These are phyloP conservation scores for Monilinia laxa DNA, from an alignment of 2,329 filamentous ascomycete genomes.

Conservation along the genomic window DNA sequence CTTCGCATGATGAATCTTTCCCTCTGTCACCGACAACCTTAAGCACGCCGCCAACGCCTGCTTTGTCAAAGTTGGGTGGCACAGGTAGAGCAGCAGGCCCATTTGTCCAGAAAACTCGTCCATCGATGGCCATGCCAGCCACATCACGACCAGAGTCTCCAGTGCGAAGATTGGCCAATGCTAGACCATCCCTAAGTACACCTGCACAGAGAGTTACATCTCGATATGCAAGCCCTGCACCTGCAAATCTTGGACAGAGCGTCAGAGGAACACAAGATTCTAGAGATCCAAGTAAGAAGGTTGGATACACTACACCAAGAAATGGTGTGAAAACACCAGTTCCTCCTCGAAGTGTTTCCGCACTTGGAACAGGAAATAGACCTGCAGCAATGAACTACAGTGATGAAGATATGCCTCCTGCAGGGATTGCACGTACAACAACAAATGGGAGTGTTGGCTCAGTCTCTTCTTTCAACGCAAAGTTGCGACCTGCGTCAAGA, in stretches of 20 bases:
- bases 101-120: conserved; percentile 66
- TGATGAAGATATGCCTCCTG: conserved; percentile 59
- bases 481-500: conserved; percentile 49
- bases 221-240: conserved; percentile 62
- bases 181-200: conserved; percentile 56
- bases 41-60: conserved; percentile 63
- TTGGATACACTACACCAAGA: conserved; percentile 44
- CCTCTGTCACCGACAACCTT: conserved; percentile 68
- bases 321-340: conserved; percentile 51
- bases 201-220: conserved; percentile 53
- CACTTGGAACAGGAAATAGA: conserved; percentile 48
- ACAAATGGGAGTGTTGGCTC: conserved; percentile 56
- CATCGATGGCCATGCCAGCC: conserved; percentile 67
- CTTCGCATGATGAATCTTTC: conserved; percentile 52
- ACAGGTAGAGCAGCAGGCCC: conserved; percentile 69
- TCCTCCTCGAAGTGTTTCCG: conserved; percentile 59
- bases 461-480: conserved; percentile 54
- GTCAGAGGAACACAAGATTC: conserved; percentile 54
- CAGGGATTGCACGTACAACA: conserved; percentile 49
- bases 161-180: conserved; percentile 63
- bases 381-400: conserved; percentile 46
- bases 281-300: conserved; percentile 60
- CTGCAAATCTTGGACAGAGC: conserved; percentile 63
- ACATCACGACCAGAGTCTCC: conserved; percentile 76
- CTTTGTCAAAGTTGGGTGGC: conserved; percentile 78